Percentiles rank a stretch among this genome's conserved stretches.
phyloP scores from a whole-genome alignment of 2,329 filamentous ascomycete species.

The Colletotrichum sp. region DNA sequence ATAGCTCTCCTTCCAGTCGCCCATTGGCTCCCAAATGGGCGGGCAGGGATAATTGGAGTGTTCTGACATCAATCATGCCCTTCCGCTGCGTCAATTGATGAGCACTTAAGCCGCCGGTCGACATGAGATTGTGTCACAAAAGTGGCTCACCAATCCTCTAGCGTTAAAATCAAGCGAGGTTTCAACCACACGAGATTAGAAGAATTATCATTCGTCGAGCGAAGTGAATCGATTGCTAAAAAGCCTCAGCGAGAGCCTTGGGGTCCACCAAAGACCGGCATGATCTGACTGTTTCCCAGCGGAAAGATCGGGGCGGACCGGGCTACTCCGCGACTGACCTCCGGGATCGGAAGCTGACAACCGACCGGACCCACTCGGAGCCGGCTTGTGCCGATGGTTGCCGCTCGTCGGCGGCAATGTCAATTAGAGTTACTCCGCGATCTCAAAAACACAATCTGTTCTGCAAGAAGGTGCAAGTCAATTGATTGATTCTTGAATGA shows the following conservation, averaged over 20 bases:
- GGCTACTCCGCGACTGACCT: not conserved
- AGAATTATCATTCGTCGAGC: not conserved
- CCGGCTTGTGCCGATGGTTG: conserved; percentile 9
- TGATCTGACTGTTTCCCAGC: not conserved
- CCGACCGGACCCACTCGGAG: not conserved
- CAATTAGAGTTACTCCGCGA: not conserved
- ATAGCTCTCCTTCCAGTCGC: not conserved
- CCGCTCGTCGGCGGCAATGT: not conserved
- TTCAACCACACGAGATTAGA: not conserved
- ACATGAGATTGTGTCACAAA: not conserved
- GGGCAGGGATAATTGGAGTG: not conserved
- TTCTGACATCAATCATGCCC: not conserved
- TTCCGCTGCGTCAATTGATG: not conserved
- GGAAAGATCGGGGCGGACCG: not conserved
- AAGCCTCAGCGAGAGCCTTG: not conserved
- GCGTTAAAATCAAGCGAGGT: not conserved
- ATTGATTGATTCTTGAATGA: not conserved
- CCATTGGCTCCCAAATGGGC: not conserved
- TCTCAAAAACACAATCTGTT: not conserved
- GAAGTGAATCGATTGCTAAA: not conserved
- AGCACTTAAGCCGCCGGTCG: not conserved
- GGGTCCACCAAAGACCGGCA: not conserved
- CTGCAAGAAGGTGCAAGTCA: not conserved
- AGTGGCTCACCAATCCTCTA: not conserved
- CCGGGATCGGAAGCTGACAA: not conserved